Evolutionary conservation across 2,329 filamentous ascomycete species (phyloP).

Genomic region (Sarocladiaceae sp.): DNA sequence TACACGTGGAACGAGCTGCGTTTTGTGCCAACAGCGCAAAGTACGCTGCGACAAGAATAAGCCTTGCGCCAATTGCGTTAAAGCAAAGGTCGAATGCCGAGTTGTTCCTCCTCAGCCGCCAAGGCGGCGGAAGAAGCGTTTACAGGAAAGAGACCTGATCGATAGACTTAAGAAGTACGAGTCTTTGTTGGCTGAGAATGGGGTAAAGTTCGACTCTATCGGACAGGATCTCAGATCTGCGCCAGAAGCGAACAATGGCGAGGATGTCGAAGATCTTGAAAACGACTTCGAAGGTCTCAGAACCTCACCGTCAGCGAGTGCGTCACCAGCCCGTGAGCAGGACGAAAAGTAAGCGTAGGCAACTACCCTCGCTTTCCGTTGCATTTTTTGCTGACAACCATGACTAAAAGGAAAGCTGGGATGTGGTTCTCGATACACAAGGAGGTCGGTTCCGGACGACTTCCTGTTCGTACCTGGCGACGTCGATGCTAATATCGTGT

Average conservation of each 20-base stretch:
- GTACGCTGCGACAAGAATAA: slow-evolving; percentile 70
- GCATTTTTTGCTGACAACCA: slow-evolving; percentile 11
- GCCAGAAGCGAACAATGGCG: slow-evolving; percentile 22
- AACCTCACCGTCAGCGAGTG: slow-evolving; percentile 35
- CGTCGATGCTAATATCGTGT: slow-evolving; percentile 1
- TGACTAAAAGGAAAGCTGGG: slow-evolving; percentile 15
- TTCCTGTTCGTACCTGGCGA: neutral
- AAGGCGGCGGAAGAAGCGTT: slow-evolving; percentile 56
- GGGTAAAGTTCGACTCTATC: slow-evolving; percentile 65
- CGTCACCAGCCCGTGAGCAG: neutral
- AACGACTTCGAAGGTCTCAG: slow-evolving; percentile 51
- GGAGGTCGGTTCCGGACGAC: slow-evolving; percentile 45
- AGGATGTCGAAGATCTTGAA: slow-evolving; percentile 54
- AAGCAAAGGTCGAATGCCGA: slow-evolving; percentile 56
- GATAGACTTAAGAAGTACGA: slow-evolving; percentile 69
- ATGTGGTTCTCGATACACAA: slow-evolving; percentile 48
- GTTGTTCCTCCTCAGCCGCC: slow-evolving; percentile 54
- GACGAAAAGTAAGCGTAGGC: slow-evolving; percentile 12
- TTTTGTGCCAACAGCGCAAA: slow-evolving; percentile 73
- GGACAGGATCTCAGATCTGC: slow-evolving; percentile 38
- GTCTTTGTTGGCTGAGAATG: slow-evolving; percentile 57
- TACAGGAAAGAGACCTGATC: slow-evolving; percentile 66
- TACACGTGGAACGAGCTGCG: slow-evolving; percentile 59
- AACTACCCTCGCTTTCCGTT: neutral
- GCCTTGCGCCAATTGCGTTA: slow-evolving; percentile 67